phyloP scores from a whole-genome alignment of 257 asterid genomes.

The Orobanche coerulescens region DNA sequence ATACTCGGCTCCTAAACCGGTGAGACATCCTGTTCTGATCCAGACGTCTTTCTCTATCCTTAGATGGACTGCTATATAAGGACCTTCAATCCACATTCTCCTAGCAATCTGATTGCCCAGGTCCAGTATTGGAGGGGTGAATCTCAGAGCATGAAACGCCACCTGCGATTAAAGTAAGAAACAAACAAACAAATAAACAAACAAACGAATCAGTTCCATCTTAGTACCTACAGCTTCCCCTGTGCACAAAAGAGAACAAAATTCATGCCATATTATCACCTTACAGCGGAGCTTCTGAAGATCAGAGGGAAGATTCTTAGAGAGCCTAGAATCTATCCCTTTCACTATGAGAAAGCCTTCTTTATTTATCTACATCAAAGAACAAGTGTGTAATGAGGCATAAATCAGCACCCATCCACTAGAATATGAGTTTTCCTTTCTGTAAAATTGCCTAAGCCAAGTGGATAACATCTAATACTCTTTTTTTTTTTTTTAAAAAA shows the following conservation, averaged over 20 bases:
- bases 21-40: slow-evolving; percentile 49
- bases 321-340: slow-evolving; percentile 57
- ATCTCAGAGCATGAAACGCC: slow-evolving; percentile 57
- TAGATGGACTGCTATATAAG: slow-evolving; percentile 48
- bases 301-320: slow-evolving; percentile 56
- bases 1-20: slow-evolving; percentile 36
- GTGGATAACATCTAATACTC: neutral
- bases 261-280: slow-evolving; percentile 22
- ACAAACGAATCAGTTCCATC: neutral
- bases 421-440: neutral
- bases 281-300: slow-evolving; percentile 61
- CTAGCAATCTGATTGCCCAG: slow-evolving; percentile 46
- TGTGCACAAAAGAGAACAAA: neutral
- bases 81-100: slow-evolving; percentile 70
- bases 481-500: neutral
- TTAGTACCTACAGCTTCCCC: neutral
- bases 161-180: slow-evolving; percentile 30
- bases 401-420: too few species aligned
- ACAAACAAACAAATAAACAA: neutral
- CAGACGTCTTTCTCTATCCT: slow-evolving; percentile 64
- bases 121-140: slow-evolving; percentile 40
- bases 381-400: neutral
- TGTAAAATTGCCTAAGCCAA: neutral
- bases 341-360: slow-evolving; percentile 55
- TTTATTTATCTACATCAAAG: slow-evolving; percentile 37